Evolutionary conservation across 331 rosid genomes (phyloP).

Genomic region (Erythrophleum ivorense): DNA sequence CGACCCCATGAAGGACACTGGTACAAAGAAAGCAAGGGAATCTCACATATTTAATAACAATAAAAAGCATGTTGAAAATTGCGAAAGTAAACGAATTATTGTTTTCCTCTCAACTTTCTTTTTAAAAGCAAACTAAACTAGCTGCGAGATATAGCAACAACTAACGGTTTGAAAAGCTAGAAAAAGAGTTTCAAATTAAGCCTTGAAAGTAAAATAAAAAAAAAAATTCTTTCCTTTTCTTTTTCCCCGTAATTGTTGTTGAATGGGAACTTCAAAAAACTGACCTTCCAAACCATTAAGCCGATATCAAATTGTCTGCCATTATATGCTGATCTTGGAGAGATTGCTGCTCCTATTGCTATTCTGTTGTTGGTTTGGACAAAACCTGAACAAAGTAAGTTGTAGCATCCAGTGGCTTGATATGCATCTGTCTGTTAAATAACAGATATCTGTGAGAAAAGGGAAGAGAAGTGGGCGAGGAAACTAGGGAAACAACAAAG

Average conservation of each 20-base stretch:
- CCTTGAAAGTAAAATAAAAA: not conserved
- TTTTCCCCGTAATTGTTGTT: constrained; percentile 33
- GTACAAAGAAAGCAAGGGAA: constrained; percentile 51
- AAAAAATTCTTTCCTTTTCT: not conserved
- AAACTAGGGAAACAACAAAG: not conserved
- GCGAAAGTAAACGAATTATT: constrained; percentile 48
- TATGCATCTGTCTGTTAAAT: constrained; percentile 96
- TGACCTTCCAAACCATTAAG: constrained; percentile 92
- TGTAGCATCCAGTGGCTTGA: constrained; percentile 97
- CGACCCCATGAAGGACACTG: constrained; percentile 51
- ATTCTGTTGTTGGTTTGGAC: constrained; percentile 91
- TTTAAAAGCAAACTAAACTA: constrained; percentile 18
- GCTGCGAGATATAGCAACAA: constrained; percentile 8
- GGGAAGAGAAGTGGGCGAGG: not conserved
- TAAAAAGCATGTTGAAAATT: constrained; percentile 23
- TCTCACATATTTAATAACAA: constrained; percentile 41
- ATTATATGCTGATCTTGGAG: constrained; percentile 80
- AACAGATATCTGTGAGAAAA: constrained; percentile 9
- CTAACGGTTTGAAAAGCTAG: constrained; percentile 20
- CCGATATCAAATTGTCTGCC: constrained; percentile 96
- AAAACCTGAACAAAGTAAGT: constrained; percentile 94
- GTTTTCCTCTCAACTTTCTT: constrained; percentile 27
- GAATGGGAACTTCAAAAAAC: constrained; percentile 6
- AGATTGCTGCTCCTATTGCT: constrained; percentile 97
- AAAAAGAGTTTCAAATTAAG: constrained; percentile 3